Evolutionary conservation across 2,329 filamentous ascomycete species (phyloP).

Genomic region (Exophiala oligosperma): DNA sequence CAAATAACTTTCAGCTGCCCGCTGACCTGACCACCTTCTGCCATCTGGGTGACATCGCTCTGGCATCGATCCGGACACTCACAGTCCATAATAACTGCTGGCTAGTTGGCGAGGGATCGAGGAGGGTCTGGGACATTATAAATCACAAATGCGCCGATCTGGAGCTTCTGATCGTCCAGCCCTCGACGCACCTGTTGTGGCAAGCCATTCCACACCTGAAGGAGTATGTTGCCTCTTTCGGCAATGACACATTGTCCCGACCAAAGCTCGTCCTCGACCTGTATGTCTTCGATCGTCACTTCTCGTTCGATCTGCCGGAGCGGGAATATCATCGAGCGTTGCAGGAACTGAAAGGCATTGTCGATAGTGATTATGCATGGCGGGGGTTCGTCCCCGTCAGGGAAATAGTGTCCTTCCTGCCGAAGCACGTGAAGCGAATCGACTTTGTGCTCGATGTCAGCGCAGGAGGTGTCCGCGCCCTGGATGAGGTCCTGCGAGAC

Average conservation of each 20-base stretch:
- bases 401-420: constrained; percentile 13
- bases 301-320: constrained; percentile 20
- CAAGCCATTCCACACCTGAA: constrained; percentile 17
- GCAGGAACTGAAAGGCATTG: constrained; percentile 4
- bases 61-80: constrained; percentile 19
- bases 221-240: constrained; percentile 11
- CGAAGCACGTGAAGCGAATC: constrained; percentile 16
- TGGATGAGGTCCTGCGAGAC: constrained; percentile 12
- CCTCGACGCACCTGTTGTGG: constrained; percentile 12
- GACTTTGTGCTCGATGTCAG: constrained; percentile 16
- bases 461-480: constrained; percentile 9
- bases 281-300: constrained; percentile 19
- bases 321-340: constrained; percentile 13
- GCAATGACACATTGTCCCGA: not conserved
- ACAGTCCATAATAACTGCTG: constrained; percentile 14
- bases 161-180: constrained; percentile 11
- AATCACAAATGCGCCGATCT: constrained; percentile 12
- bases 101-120: constrained; percentile 1
- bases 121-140: constrained; percentile 10
- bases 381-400: not conserved
- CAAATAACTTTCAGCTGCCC: constrained; percentile 18
- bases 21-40: constrained; percentile 14
- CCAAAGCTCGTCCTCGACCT: constrained; percentile 19
- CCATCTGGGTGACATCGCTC: constrained; percentile 6
- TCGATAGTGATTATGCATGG: not conserved